phyloP scores from a whole-genome alignment of 306 rosid species.

The Cucurbita ficifolia region DNA sequence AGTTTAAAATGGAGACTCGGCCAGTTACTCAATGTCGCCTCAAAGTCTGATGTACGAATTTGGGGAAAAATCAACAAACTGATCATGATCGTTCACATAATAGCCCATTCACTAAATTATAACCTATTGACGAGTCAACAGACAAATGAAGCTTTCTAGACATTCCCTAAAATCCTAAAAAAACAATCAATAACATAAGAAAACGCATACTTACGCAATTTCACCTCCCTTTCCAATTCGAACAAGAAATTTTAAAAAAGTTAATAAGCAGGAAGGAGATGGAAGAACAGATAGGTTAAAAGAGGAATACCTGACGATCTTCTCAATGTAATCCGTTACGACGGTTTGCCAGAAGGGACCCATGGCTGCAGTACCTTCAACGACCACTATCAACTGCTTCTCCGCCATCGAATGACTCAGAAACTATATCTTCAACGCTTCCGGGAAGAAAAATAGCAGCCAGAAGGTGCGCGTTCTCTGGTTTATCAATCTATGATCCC shows the following conservation, averaged over 20 bases:
- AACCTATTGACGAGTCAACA: background rate
- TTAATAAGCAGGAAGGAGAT: background rate
- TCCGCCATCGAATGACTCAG: conserved; percentile 35
- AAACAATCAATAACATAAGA: background rate
- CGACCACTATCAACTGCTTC: conserved; percentile 64
- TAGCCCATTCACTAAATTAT: background rate
- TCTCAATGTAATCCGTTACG: conserved; percentile 54
- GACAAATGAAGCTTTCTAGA: background rate
- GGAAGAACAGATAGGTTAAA: background rate
- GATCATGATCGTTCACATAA: background rate
- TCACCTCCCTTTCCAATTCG: background rate
- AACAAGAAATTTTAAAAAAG: background rate
- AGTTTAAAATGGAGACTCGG: background rate
- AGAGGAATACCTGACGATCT: conserved; percentile 47
- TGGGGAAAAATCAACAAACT: background rate
- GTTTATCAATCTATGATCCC: background rate
- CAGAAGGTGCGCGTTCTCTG: background rate
- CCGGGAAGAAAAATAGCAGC: background rate
- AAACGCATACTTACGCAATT: background rate
- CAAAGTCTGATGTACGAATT: background rate
- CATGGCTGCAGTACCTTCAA: conserved; percentile 77
- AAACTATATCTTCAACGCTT: background rate
- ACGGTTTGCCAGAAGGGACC: conserved; percentile 63
- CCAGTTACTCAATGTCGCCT: background rate
- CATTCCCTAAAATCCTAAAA: background rate